phyloP scores from a whole-genome alignment of 176 grass and related monocot species.

The Musa beccarii region DNA sequence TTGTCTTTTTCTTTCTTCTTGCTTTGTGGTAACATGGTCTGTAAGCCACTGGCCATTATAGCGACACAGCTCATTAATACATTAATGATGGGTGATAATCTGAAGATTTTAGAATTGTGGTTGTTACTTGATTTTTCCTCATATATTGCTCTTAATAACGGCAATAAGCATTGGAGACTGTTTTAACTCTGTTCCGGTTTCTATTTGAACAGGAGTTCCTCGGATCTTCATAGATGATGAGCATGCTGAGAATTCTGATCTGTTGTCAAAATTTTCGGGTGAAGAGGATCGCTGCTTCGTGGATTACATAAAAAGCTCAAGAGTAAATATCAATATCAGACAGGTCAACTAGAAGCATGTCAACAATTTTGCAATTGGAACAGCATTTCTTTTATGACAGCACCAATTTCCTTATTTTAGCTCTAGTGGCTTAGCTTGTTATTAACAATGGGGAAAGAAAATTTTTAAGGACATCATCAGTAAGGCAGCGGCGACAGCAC shows the following conservation, averaged over 20 bases:
- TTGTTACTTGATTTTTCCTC: neutral
- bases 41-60: no score
- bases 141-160: neutral
- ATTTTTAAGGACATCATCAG: neutral
- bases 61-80: neutral
- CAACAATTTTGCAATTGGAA: neutral
- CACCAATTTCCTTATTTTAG: neutral
- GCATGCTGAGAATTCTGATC: slow-evolving; percentile 4
- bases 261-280: slow-evolving; percentile 1
- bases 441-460: neutral
- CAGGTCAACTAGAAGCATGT: slow-evolving; percentile 10
- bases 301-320: slow-evolving; percentile 16
- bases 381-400: neutral
- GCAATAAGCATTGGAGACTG: no score
- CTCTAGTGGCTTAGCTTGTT: neutral
- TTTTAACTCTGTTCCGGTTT: neutral
- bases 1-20: no score
- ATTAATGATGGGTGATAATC: neutral
- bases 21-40: no score
- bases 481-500: neutral
- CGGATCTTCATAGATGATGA: slow-evolving; percentile 7
- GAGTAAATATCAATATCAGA: slow-evolving; percentile 21
- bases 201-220: slow-evolving; percentile 8
- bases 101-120: neutral
- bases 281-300: slow-evolving; percentile 2